These are phyloP conservation scores for Fusarium pininemorale DNA, from an alignment of 2,329 filamentous ascomycete genomes.

Conservation along the genomic window DNA sequence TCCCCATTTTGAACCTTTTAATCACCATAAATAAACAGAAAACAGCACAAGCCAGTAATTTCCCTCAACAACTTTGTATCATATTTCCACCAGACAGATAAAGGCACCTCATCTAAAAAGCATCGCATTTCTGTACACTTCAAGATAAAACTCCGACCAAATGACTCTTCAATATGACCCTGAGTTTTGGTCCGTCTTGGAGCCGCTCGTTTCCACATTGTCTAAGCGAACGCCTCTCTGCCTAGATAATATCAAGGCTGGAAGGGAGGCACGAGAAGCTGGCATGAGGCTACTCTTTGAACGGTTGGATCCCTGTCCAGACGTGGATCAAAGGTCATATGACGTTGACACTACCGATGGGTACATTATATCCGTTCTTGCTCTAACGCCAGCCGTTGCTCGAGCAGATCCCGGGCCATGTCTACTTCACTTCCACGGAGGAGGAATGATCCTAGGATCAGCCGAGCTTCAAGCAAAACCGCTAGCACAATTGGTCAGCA, in stretches of 20 bases:
- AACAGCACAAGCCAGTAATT: too few relatives aligned
- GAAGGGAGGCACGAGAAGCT: not conserved
- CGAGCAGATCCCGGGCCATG: not conserved
- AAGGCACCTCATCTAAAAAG: too few relatives aligned
- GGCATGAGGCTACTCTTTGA: not conserved
- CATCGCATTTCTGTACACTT: too few relatives aligned
- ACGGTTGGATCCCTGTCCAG: not conserved
- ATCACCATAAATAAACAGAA: not conserved
- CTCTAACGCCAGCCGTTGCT: not conserved
- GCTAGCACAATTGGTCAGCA: not conserved
- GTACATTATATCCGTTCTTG: not conserved
- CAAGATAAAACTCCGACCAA: too few relatives aligned
- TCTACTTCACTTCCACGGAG: not conserved
- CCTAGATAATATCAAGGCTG: not conserved
- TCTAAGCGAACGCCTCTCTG: not conserved
- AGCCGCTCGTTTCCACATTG: not conserved
- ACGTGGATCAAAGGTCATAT: not conserved
- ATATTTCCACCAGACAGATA: too few relatives aligned
- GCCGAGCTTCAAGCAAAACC: not conserved
- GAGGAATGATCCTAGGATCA: not conserved
- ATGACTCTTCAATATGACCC: not conserved
- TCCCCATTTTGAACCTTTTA: accelerated
- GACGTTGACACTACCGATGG: not conserved
- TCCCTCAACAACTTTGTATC: too few relatives aligned
- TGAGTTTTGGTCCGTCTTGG: not conserved